Conservation (phyloP, 257 asterid genomes). For the Forsythia viridissima region DNA sequence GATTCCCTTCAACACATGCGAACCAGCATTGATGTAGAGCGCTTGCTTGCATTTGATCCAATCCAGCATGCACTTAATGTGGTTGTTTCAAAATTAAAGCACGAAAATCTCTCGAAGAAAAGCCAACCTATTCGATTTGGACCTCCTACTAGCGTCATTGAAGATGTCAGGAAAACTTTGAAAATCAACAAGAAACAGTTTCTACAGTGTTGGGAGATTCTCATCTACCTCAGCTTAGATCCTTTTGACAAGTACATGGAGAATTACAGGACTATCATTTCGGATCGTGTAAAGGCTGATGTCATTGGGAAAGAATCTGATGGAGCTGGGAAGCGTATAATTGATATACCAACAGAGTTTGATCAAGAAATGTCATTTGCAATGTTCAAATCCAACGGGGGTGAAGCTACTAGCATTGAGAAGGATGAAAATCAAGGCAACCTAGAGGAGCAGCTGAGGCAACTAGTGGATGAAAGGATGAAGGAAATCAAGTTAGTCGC, state of each 20-base stretch:
- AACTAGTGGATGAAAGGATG: constrained; percentile 78
- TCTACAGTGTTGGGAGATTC: constrained; percentile 93
- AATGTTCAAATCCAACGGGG: constrained; percentile 64
- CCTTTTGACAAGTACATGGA: constrained; percentile 57
- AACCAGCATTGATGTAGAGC: constrained; percentile 71
- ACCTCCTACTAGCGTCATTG: constrained; percentile 56
- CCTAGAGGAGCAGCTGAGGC: constrained; percentile 62
- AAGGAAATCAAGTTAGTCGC: constrained; percentile 61
- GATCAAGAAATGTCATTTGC: constrained; percentile 75
- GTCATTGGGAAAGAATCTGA: constrained; percentile 76
- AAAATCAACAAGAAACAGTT: constrained; percentile 88
- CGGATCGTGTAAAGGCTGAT: constrained; percentile 66
- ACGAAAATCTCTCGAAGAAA: constrained; percentile 56
- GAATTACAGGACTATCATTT: constrained; percentile 46
- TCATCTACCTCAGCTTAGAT: constrained; percentile 63
- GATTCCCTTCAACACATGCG: constrained; percentile 88
- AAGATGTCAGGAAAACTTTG: constrained; percentile 62
- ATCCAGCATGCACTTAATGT: constrained; percentile 52
- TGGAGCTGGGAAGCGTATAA: constrained; percentile 57
- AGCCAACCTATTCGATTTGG: constrained; percentile 39
- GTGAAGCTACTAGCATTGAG: constrained; percentile 40
- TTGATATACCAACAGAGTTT: constrained; percentile 71
- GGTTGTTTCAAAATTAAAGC: constrained; percentile 51
- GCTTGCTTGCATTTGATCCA: constrained; percentile 64
- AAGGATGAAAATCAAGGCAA: constrained; percentile 49